Evolutionary conservation across 169 alveolate species (phyloP).

Genomic region (Plasmodium vivax): DNA sequence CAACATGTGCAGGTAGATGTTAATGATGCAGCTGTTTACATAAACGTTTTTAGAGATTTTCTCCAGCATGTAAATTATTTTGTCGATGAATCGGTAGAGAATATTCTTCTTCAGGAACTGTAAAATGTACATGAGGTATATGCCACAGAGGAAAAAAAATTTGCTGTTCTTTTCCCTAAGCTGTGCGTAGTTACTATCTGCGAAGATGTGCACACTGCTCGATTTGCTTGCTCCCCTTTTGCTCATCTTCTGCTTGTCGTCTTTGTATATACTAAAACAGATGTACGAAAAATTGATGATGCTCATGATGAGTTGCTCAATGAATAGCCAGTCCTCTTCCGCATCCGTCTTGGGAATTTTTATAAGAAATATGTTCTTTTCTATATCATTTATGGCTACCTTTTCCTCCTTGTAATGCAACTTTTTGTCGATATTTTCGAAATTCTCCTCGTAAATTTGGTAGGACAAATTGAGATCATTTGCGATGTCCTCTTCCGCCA

Average conservation of each 20-base stretch:
- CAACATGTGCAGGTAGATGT: conserved; percentile 67
- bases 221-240: neutral
- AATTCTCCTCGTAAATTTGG: conserved; percentile 35
- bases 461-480: neutral
- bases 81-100: conserved; percentile 55
- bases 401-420: conserved; percentile 45
- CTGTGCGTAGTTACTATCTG: neutral
- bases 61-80: conserved; percentile 63
- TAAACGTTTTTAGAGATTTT: conserved; percentile 66
- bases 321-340: conserved; percentile 68
- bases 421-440: conserved; percentile 44
- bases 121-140: conserved; percentile 67
- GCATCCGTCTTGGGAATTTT: conserved; percentile 14
- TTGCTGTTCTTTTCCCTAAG: conserved; percentile 33
- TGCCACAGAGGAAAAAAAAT: conserved; percentile 65
- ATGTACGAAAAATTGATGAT: conserved; percentile 62
- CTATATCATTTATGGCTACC: conserved; percentile 32
- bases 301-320: conserved; percentile 72
- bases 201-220: neutral
- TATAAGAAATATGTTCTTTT: conserved; percentile 31
- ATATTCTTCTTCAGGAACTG: conserved; percentile 68
- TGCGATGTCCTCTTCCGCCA: conserved; percentile 47
- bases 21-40: conserved; percentile 70
- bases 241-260: conserved; percentile 23
- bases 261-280: conserved; percentile 63